Conservation (phyloP, 306 rosid genomes). For the Cucurbita maxima region DNA sequence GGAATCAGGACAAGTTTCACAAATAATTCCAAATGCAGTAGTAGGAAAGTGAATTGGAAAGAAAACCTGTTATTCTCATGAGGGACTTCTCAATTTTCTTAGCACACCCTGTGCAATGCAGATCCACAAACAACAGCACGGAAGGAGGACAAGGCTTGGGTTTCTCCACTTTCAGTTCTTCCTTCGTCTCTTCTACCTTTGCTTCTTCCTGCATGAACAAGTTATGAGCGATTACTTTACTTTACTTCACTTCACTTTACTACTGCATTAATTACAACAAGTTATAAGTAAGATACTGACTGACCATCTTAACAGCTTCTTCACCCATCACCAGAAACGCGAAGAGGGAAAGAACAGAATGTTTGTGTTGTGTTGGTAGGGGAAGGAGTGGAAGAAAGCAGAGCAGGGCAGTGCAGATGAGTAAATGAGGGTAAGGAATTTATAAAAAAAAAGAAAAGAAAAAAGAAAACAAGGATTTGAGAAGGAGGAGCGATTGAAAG, state of each 20-base stretch:
- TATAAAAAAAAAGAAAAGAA: neutral
- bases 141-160: conserved; percentile 41
- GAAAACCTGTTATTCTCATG: conserved; percentile 39
- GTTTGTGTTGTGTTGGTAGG: neutral
- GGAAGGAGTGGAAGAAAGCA: neutral
- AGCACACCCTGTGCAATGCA: conserved; percentile 80
- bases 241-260: too few species aligned
- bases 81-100: conserved; percentile 66
- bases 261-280: too few species aligned
- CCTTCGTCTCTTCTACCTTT: conserved; percentile 18
- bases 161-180: conserved; percentile 25
- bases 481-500: neutral
- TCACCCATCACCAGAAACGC: conserved; percentile 42
- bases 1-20: neutral
- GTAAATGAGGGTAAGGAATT: neutral
- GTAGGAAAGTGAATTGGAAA: neutral
- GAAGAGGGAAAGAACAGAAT: neutral
- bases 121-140: conserved; percentile 36
- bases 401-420: conserved; percentile 1
- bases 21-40: neutral
- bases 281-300: neutral
- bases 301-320: conserved; percentile 50
- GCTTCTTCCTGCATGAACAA: conserved; percentile 19
- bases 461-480: neutral
- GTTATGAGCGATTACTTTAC: too few species aligned